phyloP scores from a whole-genome alignment of 2,329 filamentous ascomycete species.

The Cephalotrichum gorgonifer region DNA sequence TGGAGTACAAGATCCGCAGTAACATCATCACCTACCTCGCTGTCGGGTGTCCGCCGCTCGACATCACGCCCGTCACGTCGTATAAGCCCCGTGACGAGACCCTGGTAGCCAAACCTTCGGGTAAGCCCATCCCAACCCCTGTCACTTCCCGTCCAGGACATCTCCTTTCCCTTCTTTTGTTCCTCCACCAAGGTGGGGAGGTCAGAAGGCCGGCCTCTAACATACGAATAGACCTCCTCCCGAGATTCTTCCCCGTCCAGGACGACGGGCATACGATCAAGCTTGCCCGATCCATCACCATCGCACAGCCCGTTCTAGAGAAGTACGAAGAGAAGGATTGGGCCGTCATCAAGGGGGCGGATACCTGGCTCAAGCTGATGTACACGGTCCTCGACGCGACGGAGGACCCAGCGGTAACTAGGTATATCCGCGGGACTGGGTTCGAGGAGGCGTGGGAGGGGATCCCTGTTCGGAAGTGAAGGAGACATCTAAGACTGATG shows the following conservation, averaged over 20 bases:
- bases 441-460: slow-evolving; percentile 6
- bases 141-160: not conserved
- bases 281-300: slow-evolving; percentile 56
- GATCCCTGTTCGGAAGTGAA: not conserved
- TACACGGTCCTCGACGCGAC: slow-evolving; percentile 4
- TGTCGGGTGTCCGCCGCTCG: slow-evolving; percentile 50
- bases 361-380: slow-evolving; percentile 18
- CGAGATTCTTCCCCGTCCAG: slow-evolving; percentile 32
- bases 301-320: slow-evolving; percentile 45
- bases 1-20: slow-evolving; percentile 73
- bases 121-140: slow-evolving; percentile 15
- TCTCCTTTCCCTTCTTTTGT: not conserved
- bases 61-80: slow-evolving; percentile 43
- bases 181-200: not conserved
- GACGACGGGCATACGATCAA: slow-evolving; percentile 84
- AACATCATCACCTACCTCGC: slow-evolving; percentile 68
- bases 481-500: not conserved
- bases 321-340: slow-evolving; percentile 34
- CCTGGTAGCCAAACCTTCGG: slow-evolving; percentile 33
- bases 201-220: not conserved
- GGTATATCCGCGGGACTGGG: slow-evolving; percentile 6
- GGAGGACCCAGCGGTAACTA: not conserved
- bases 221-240: slow-evolving; percentile 29
- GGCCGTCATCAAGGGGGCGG: slow-evolving; percentile 38
- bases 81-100: slow-evolving; percentile 43